phyloP scores from a whole-genome alignment of 495 filamentous ascomycete species.

The Poronia punctata region DNA sequence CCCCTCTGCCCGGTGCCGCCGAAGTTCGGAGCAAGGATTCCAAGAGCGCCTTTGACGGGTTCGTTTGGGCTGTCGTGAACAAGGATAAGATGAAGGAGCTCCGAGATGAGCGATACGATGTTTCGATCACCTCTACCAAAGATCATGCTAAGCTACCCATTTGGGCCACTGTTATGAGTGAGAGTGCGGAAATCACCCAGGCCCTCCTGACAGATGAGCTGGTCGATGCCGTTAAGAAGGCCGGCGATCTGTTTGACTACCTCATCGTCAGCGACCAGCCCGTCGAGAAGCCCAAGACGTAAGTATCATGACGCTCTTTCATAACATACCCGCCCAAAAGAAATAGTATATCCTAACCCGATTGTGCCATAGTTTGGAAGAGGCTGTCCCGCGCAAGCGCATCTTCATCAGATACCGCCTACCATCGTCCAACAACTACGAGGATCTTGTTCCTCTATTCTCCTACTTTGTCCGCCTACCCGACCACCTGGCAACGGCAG shows the following conservation, averaged over 20 bases:
- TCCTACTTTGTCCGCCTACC: conserved; percentile 74
- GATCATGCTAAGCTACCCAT: conserved; percentile 83
- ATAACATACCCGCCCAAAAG: not conserved
- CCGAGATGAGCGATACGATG: conserved; percentile 88
- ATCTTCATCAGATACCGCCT: conserved; percentile 69
- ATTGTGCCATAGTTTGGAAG: conserved; percentile 62
- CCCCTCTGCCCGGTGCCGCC: conserved; percentile 47
- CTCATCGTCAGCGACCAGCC: conserved; percentile 89
- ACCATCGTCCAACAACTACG: conserved; percentile 58
- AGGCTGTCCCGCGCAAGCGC: conserved; percentile 79
- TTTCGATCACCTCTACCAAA: conserved; percentile 85
- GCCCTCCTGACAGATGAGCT: conserved; percentile 76
- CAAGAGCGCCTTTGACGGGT: conserved; percentile 79
- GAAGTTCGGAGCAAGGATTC: conserved; percentile 49
- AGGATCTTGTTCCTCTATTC: conserved; percentile 67
- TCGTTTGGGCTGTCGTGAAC: conserved; percentile 92
- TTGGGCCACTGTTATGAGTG: conserved; percentile 93
- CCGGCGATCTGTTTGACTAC: conserved; percentile 78
- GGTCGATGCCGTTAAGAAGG: conserved; percentile 68
- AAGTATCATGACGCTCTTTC: conserved; percentile 25
- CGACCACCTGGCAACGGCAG: conserved; percentile 67
- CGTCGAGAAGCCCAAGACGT: conserved; percentile 82
- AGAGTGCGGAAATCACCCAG: conserved; percentile 94
- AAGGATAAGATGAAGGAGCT: conserved; percentile 88
- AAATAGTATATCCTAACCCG: conserved; percentile 24